Evolutionary conservation across 106 monocot genomes (phyloP).

Genomic region (Dactylorhiza incarnata): DNA sequence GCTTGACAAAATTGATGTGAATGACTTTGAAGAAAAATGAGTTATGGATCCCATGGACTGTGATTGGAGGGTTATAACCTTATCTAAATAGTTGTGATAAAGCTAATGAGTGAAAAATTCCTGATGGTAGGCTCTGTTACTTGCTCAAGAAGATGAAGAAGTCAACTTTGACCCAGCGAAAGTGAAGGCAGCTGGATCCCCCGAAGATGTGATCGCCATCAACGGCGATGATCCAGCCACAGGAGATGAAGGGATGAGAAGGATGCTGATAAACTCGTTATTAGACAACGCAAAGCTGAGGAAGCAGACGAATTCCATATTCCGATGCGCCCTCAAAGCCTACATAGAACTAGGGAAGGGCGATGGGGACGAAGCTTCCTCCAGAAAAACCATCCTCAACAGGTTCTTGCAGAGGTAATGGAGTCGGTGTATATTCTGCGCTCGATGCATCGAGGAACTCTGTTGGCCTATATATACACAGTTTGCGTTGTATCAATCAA

Average conservation of each 20-base stretch:
- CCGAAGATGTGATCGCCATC: slow-evolving; percentile 6
- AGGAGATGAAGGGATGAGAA: slow-evolving; percentile 47
- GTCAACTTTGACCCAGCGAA: slow-evolving; percentile 8
- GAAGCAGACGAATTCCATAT: slow-evolving; percentile 62
- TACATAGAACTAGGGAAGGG: neutral
- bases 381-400: slow-evolving; percentile 1
- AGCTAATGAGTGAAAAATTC: neutral
- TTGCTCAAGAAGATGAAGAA: slow-evolving; percentile 61
- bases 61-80: no score
- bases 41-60: no score
- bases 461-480: no score
- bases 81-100: neutral
- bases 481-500: no score
- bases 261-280: slow-evolving; percentile 40
- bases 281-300: slow-evolving; percentile 77
- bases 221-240: slow-evolving; percentile 30
- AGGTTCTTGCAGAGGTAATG: neutral
- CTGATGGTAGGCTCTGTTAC: slow-evolving; percentile 63
- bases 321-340: slow-evolving; percentile 37
- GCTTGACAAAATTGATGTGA: neutral
- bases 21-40: neutral
- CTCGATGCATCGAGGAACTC: no score
- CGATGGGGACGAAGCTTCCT: neutral
- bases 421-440: no score
- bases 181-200: slow-evolving; percentile 8